These are phyloP conservation scores for Maudiozyma turicensis DNA, from an alignment of 805 yeast genomes.

Conservation along the genomic window DNA sequence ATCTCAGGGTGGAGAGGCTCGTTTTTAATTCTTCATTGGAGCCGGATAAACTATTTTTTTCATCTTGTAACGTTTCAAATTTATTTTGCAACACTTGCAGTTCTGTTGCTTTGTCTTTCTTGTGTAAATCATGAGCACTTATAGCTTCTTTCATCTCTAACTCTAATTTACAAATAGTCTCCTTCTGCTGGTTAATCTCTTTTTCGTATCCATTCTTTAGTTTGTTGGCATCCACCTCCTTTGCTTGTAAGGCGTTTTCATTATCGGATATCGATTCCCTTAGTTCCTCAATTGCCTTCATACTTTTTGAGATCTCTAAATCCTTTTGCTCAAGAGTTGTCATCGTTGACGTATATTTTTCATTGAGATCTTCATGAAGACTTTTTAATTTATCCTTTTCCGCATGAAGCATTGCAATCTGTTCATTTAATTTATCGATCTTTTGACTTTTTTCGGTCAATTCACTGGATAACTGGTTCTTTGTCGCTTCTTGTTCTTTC, in stretches of 20 bases:
- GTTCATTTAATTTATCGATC: background rate
- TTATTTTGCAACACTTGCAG: background rate
- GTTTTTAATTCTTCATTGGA: background rate
- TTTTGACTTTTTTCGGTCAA: background rate
- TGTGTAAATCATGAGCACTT: background rate
- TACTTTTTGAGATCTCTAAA: background rate
- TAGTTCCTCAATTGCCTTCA: background rate
- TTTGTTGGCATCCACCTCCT: background rate
- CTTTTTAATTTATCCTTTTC: background rate
- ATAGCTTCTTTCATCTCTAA: background rate
- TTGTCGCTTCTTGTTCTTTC: background rate
- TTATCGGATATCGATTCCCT: background rate
- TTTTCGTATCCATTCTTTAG: background rate
- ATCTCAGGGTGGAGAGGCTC: too few relatives aligned
- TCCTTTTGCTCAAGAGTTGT: background rate
- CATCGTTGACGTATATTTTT: background rate
- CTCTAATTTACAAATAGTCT: background rate
- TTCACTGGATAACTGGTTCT: background rate
- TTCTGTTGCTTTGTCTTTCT: background rate
- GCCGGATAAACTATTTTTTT: constrained; percentile 3
- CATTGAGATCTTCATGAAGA: background rate
- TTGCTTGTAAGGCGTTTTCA: background rate
- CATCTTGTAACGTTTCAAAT: background rate
- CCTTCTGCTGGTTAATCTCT: background rate
- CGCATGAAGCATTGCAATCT: background rate